Conservation (phyloP, 495 filamentous ascomycete genomes). For the Baudoinia panamericana region DNA sequence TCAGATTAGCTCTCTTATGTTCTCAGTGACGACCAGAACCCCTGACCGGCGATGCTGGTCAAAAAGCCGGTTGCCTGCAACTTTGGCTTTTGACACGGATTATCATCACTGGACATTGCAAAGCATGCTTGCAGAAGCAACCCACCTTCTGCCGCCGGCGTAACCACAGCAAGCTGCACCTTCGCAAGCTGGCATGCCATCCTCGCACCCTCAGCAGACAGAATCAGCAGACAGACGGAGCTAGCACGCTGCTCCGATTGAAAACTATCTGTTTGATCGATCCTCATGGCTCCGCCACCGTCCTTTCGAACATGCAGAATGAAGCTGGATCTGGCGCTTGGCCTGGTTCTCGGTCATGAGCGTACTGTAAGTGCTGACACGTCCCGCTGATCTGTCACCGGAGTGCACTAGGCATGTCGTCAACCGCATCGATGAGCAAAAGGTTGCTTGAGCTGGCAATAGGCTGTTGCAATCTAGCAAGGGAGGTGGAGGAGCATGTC, state of each 20-base stretch:
- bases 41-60: constrained; percentile 15
- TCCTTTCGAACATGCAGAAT: constrained; percentile 7
- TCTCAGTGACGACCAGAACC: constrained; percentile 38
- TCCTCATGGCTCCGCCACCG: constrained; percentile 15
- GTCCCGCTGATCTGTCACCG: constrained; percentile 20
- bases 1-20: constrained; percentile 48
- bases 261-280: constrained; percentile 29
- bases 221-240: constrained; percentile 11
- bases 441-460: constrained; percentile 4
- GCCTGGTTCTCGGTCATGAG: constrained; percentile 17
- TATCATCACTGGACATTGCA: constrained; percentile 36
- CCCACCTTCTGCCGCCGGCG: background rate
- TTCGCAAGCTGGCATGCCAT: background rate
- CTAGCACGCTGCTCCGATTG: constrained; percentile 28
- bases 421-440: background rate
- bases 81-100: constrained; percentile 43
- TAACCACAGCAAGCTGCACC: background rate
- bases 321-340: constrained; percentile 19
- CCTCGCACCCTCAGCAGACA: background rate
- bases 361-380: constrained; percentile 17
- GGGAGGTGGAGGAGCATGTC: constrained; percentile 3
- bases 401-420: constrained; percentile 4
- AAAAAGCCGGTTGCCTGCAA: constrained; percentile 37
- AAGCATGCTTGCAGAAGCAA: background rate
- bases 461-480: background rate